Evolutionary conservation across 2,329 filamentous ascomycete species (phyloP).

Genomic region (Ophiostoma himal-ulmi): DNA sequence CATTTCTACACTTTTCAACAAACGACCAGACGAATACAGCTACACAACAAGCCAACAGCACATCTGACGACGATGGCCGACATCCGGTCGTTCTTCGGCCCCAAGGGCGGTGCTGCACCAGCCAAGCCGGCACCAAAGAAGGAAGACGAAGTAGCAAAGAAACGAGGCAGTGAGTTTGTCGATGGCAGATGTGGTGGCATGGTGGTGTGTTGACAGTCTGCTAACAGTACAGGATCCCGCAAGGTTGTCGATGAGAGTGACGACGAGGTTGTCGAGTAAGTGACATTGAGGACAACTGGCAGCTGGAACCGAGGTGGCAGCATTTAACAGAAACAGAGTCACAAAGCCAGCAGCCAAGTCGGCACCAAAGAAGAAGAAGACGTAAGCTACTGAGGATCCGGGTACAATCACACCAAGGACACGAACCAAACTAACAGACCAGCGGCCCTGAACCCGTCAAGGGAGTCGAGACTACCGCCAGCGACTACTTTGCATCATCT

Average conservation of each 20-base stretch:
- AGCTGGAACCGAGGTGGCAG: background rate
- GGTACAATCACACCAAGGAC: background rate
- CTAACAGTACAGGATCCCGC: conserved; percentile 26
- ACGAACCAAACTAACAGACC: conserved; percentile 16
- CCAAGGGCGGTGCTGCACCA: conserved; percentile 45
- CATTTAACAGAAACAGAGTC: conserved; percentile 33
- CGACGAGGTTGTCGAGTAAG: conserved; percentile 32
- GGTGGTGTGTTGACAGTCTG: background rate
- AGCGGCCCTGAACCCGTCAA: conserved; percentile 39
- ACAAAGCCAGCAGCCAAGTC: conserved; percentile 52
- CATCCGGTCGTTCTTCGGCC: conserved; percentile 69
- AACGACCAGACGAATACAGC: background rate
- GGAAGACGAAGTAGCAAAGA: conserved; percentile 32
- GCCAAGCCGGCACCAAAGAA: conserved; percentile 37
- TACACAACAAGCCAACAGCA: background rate
- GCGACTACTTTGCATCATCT: conserved; percentile 51
- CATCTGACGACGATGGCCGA: conserved; percentile 52
- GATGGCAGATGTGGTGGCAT: conserved; percentile 6
- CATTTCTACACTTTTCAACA: background rate
- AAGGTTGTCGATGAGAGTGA: conserved; percentile 31
- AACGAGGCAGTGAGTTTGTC: conserved; percentile 21
- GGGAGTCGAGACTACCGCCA: conserved; percentile 49
- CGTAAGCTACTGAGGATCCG: conserved; percentile 36
- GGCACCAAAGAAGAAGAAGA: conserved; percentile 49
- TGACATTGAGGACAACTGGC: background rate